Percentiles rank a stretch among this genome's conserved stretches.
phyloP scores from a whole-genome alignment of 306 rosid genomes.

The Casuarina glauca region DNA sequence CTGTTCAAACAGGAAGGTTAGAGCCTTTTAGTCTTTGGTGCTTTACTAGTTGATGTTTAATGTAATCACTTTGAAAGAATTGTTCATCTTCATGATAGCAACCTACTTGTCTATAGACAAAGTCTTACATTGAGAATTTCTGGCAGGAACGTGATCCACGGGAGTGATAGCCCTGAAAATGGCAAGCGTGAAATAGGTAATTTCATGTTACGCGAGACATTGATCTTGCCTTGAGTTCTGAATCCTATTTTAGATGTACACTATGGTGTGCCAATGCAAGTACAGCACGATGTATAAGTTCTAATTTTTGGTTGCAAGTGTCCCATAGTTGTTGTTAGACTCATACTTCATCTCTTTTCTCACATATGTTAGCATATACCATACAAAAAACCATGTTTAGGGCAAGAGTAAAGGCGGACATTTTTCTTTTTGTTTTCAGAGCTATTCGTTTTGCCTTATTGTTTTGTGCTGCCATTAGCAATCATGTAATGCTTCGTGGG shows the following conservation, averaged over 20 bases:
- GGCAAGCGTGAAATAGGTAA: conserved; percentile 92
- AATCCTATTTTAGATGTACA: background rate
- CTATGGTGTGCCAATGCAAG: background rate
- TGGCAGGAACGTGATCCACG: conserved; percentile 91
- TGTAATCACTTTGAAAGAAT: conserved; percentile 3
- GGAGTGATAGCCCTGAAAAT: conserved; percentile 98
- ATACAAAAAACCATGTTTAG: background rate
- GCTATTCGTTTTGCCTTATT: background rate
- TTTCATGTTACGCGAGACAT: conserved; percentile 5
- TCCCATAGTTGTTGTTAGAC: background rate
- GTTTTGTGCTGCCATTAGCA: background rate
- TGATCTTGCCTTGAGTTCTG: background rate
- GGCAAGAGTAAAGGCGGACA: background rate
- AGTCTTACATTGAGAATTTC: conserved; percentile 27
- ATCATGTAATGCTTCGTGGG: background rate
- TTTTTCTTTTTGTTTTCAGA: background rate
- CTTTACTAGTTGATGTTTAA: conserved; percentile 10
- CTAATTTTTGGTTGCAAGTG: background rate
- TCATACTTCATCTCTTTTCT: background rate
- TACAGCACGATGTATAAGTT: background rate
- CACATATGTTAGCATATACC: background rate
- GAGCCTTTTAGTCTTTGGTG: conserved; percentile 24
- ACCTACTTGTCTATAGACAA: conserved; percentile 19
- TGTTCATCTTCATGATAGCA: conserved; percentile 11
- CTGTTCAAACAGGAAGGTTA: conserved; percentile 92